These are phyloP conservation scores for Saccharomycopsis oosterbeekiorum DNA, from an alignment of 805 yeast species.

Conservation along the genomic window DNA sequence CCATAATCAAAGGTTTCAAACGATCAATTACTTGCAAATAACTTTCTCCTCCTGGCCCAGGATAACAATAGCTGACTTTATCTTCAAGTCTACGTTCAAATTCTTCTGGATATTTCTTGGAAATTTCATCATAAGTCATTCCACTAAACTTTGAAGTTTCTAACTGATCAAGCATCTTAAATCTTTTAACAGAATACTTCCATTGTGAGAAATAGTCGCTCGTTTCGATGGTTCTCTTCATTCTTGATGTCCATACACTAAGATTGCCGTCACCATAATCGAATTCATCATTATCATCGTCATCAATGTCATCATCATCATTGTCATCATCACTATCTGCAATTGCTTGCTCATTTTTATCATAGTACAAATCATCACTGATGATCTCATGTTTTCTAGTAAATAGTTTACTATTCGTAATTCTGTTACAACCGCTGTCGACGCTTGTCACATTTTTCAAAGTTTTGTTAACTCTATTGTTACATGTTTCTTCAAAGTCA, in stretches of 20 bases:
- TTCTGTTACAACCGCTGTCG: neutral
- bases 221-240: conserved; percentile 66
- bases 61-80: conserved; percentile 81
- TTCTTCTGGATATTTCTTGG: conserved; percentile 61
- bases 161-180: conserved; percentile 87
- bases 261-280: neutral
- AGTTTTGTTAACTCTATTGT: neutral
- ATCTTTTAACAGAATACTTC: conserved; percentile 68
- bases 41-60: conserved; percentile 96
- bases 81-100: conserved; percentile 65
- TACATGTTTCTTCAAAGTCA: conserved; percentile 4
- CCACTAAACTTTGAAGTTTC: conserved; percentile 92
- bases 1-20: conserved; percentile 81
- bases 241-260: conserved; percentile 82
- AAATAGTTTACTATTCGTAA: neutral
- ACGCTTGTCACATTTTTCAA: neutral
- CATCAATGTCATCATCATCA: conserved; percentile 18
- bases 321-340: conserved; percentile 23
- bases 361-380: neutral
- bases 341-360: neutral
- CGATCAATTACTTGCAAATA: conserved; percentile 89
- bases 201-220: conserved; percentile 67
- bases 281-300: neutral
- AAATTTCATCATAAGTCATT: conserved; percentile 83
- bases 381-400: neutral